A percentile compares a stretch with the other conserved stretches of the same genome.
Conservation (phyloP, 2,329 filamentous ascomycete species). For the Xylaria arbuscula region DNA sequence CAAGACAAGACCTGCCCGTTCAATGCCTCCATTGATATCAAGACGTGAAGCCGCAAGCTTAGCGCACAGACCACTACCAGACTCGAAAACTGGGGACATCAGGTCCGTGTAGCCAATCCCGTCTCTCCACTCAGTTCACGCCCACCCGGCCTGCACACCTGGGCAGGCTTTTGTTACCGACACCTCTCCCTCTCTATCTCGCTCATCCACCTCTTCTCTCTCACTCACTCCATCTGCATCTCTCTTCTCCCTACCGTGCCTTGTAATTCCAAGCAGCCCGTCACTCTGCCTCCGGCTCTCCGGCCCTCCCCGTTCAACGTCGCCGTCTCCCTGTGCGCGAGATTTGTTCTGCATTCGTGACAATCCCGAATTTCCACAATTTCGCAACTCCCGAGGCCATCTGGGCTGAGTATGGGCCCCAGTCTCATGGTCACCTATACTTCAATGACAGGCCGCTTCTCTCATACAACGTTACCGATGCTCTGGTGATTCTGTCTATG, state of each 20-base stretch:
- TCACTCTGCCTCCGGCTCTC: constrained; percentile 10
- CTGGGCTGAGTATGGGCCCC: neutral
- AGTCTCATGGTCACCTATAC: constrained; percentile 20
- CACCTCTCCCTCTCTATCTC: constrained; percentile 38
- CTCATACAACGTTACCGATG: constrained; percentile 14
- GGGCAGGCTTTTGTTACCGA: constrained; percentile 38
- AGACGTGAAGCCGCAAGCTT: constrained; percentile 29
- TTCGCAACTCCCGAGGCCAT: constrained; percentile 14
- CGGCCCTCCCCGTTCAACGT: constrained; percentile 7
- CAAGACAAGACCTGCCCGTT: constrained; percentile 1
- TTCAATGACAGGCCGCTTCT: constrained; percentile 16
- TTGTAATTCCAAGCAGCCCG: neutral
- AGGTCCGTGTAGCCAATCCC: constrained; percentile 29
- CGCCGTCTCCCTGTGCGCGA: neutral
- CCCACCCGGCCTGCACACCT: constrained; percentile 32
- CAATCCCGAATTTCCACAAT: constrained; percentile 3
- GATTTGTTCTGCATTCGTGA: constrained; percentile 1
- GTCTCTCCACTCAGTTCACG: constrained; percentile 34
- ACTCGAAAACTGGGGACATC: constrained; percentile 14
- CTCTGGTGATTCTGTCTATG: constrained; percentile 17
- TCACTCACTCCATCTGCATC: constrained; percentile 26
- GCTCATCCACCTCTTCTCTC: constrained; percentile 34
- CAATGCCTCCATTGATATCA: constrained; percentile 23
- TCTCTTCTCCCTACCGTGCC: constrained; percentile 16
- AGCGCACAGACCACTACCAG: constrained; percentile 29